Percentiles rank a stretch among this genome's conserved stretches.
These are phyloP conservation scores for Fusarium sambucinum DNA, from an alignment of 2,329 filamentous ascomycete species.

Conservation along the genomic window DNA sequence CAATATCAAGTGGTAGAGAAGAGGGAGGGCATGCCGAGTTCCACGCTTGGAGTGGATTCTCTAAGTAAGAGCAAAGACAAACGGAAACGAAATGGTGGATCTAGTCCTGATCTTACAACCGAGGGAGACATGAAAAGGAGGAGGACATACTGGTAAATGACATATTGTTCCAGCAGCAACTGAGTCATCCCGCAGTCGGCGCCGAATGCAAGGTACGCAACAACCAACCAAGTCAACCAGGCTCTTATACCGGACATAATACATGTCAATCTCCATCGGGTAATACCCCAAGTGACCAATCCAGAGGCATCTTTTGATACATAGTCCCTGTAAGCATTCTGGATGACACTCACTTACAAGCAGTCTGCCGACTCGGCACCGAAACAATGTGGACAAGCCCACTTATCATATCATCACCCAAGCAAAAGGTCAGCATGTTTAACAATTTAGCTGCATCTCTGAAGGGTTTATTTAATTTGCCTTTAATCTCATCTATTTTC, in stretches of 20 bases:
- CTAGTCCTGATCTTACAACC: neutral
- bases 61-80: neutral
- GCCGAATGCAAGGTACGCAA: neutral
- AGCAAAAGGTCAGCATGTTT: slow-evolving; percentile 8
- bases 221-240: neutral
- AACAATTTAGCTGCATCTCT: slow-evolving; percentile 7
- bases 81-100: neutral
- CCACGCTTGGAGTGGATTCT: neutral
- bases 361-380: slow-evolving; percentile 35
- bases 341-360: neutral
- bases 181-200: slow-evolving; percentile 10
- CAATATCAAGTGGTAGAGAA: neutral
- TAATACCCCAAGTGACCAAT: slow-evolving; percentile 1
- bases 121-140: neutral
- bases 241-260: slow-evolving; percentile 11
- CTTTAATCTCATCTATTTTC: neutral
- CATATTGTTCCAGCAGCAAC: neutral
- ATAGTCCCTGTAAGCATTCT: neutral
- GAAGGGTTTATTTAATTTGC: slow-evolving; percentile 26
- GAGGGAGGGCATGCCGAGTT: neutral
- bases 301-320: neutral
- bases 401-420: slow-evolving; percentile 11
- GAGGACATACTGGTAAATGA: neutral
- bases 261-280: neutral
- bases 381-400: slow-evolving; percentile 18